These are phyloP conservation scores for Veloboletus limbatus DNA, from an alignment of 1,284 basidiomycete species.

Conservation along the genomic window DNA sequence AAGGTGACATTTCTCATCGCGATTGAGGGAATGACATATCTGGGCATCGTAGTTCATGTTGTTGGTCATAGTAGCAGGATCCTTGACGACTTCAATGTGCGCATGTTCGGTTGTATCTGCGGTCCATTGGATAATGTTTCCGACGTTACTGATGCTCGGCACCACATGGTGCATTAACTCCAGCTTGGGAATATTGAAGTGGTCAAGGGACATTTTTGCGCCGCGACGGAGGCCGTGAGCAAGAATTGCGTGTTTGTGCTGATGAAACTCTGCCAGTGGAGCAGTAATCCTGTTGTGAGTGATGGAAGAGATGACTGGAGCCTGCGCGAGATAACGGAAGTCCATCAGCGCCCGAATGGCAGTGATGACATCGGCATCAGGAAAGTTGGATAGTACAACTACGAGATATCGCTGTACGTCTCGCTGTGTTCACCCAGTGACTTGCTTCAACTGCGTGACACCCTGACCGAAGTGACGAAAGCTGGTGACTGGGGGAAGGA, in stretches of 20 bases:
- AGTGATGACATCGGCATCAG: constrained; percentile 20
- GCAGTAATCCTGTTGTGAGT: neutral
- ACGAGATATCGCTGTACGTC: constrained; percentile 19
- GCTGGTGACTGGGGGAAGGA: neutral
- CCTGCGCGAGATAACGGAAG: constrained; percentile 19
- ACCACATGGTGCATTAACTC: constrained; percentile 34
- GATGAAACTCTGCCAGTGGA: constrained; percentile 9
- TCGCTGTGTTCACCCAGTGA: neutral
- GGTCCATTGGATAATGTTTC: neutral
- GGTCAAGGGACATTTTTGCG: neutral
- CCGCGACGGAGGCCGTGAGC: constrained; percentile 5
- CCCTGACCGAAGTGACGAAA: neutral
- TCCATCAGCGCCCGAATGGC: constrained; percentile 30
- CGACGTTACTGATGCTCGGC: constrained; percentile 19
- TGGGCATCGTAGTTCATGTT: too few species aligned
- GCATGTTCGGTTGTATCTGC: neutral
- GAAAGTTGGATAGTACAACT: constrained; percentile 28
- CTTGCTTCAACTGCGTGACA: neutral
- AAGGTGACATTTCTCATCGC: too few species aligned
- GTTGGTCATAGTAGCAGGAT: too few species aligned
- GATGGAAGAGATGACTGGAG: constrained; percentile 8
- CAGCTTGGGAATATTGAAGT: constrained; percentile 22
- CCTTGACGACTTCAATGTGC: neutral
- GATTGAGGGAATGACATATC: too few species aligned
- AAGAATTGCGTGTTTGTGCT: constrained; percentile 6